Evolutionary conservation across 2,329 filamentous ascomycete species (phyloP), one percentile per base, ranked within the genome.

Genomic region (Claviceps sp.): DNA sequence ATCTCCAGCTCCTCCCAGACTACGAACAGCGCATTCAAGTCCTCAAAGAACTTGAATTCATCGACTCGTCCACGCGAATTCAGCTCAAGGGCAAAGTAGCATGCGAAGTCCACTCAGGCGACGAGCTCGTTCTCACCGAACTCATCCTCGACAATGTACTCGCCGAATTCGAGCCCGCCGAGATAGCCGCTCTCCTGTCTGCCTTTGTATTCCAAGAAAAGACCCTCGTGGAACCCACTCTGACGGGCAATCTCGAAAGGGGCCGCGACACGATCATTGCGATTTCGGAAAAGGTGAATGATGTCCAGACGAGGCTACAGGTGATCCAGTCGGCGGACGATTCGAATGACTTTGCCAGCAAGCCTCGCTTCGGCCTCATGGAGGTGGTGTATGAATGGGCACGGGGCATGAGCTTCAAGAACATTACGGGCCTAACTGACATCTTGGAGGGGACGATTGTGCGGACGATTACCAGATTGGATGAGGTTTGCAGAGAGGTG

Each of bases 341-440:
- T 64, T 85, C 84, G 53, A 95, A 94, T 61, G 91, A 97, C 67
- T 96, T 96, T 63, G 85, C 87, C 39, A 89, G 82, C 54, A 78
- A 84, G 51, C 89, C 90, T 2, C 80, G 91, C 10, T 98, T 98
- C 64, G 93, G 91, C 1, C 78, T 98, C 52, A 89, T 95, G 65
- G 93, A 98, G 68, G 93, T 98, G 0, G 94, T 98, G 38, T 96
- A 97, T 65, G 93, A 98, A 68, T 98, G 93, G 93, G 93, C 93
- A 10, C 77, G 89, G 48, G 93, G 93, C 26, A 97, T 97, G 89
- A 91, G 87, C 50, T 98, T 98, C 76, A 95, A 94, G 70, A 91
- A 93, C 58, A 98, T 98, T 59, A 97, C 91, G 0, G 87, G 91
- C 58, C 71, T 98, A 64, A 98, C 93, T 7, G 91, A 97, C 66